A percentile compares a stretch with the other conserved stretches of the same genome.
phyloP scores from a whole-genome alignment of 2,329 filamentous ascomycete genomes.

The Monosporascus sp. region DNA sequence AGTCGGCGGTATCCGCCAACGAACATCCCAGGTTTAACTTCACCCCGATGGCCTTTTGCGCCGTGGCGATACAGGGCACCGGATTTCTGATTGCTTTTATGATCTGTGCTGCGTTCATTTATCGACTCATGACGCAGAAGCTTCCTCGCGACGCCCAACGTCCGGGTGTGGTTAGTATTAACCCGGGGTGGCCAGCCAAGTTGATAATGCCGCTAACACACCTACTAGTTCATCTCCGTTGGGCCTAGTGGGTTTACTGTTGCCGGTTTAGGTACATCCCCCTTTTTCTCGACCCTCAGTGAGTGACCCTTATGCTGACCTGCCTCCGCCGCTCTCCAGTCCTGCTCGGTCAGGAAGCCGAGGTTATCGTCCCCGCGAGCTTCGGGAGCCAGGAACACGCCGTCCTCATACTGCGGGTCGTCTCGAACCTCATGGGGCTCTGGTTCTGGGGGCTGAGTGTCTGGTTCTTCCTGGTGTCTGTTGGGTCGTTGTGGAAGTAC shows the following conservation, averaged over 20 bases:
- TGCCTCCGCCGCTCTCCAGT: constrained; percentile 21
- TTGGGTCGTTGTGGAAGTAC: constrained; percentile 70
- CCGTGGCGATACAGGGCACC: constrained; percentile 47
- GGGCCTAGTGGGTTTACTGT: constrained; percentile 63
- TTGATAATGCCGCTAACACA: constrained; percentile 1
- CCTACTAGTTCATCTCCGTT: constrained; percentile 65
- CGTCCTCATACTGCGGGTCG: constrained; percentile 38
- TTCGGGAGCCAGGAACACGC: constrained; percentile 39
- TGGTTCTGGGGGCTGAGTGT: constrained; percentile 81
- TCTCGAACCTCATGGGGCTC: constrained; percentile 58
- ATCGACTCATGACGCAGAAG: constrained; percentile 84
- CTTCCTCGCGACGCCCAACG: constrained; percentile 69
- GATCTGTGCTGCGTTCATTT: constrained; percentile 80
- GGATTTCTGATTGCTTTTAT: constrained; percentile 61
- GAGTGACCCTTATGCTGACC: not conserved
- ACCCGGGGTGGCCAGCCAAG: not conserved
- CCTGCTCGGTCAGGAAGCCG: constrained; percentile 38
- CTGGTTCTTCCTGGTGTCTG: constrained; percentile 78
- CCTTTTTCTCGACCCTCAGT: not conserved
- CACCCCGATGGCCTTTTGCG: constrained; percentile 42
- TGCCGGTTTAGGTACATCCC: constrained; percentile 34
- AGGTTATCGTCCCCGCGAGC: constrained; percentile 36
- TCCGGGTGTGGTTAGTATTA: constrained; percentile 58
- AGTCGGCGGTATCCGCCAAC: constrained; percentile 28
- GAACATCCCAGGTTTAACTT: constrained; percentile 30